Evolutionary conservation across 1,139 yeast genomes (phyloP).

Genomic region (Zygosaccharomyces sapae): DNA sequence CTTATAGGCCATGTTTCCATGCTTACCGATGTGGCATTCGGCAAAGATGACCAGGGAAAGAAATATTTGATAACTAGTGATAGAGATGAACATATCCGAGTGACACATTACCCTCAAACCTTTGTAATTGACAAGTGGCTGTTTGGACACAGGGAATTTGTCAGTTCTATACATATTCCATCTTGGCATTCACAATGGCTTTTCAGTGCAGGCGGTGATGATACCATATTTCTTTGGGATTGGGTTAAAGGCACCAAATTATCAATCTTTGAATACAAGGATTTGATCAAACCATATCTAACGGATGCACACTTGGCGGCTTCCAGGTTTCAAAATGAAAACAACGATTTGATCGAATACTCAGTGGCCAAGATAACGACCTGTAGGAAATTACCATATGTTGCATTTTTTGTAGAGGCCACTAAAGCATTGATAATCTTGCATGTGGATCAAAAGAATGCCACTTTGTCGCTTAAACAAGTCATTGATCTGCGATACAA

Average conservation of each 20-base stretch:
- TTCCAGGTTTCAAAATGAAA: constrained; percentile 56
- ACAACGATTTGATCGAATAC: constrained; percentile 47
- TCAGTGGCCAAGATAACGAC: constrained; percentile 49
- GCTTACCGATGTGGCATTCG: constrained; percentile 69
- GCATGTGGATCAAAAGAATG: constrained; percentile 32
- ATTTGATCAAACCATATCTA: constrained; percentile 47
- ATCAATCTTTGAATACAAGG: constrained; percentile 48
- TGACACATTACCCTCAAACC: constrained; percentile 77
- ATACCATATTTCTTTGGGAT: constrained; percentile 69
- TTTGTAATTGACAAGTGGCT: constrained; percentile 76
- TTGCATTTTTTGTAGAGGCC: constrained; percentile 53
- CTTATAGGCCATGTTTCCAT: constrained; percentile 94
- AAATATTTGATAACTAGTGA: constrained; percentile 74
- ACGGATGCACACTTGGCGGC: constrained; percentile 63
- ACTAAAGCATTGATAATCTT: constrained; percentile 50
- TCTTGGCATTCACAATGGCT: constrained; percentile 47
- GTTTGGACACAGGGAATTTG: constrained; percentile 83
- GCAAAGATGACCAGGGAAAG: constrained; percentile 39
- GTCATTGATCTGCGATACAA: constrained; percentile 35
- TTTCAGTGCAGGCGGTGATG: constrained; percentile 90
- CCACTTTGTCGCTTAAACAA: constrained; percentile 35
- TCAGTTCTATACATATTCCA: constrained; percentile 58
- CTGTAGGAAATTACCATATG: constrained; percentile 30
- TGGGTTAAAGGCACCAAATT: constrained; percentile 56
- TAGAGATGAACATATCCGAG: constrained; percentile 91